These are phyloP conservation scores for Pythium coloratum DNA, from an alignment of 352 stramenopile species.

Conservation along the genomic window DNA sequence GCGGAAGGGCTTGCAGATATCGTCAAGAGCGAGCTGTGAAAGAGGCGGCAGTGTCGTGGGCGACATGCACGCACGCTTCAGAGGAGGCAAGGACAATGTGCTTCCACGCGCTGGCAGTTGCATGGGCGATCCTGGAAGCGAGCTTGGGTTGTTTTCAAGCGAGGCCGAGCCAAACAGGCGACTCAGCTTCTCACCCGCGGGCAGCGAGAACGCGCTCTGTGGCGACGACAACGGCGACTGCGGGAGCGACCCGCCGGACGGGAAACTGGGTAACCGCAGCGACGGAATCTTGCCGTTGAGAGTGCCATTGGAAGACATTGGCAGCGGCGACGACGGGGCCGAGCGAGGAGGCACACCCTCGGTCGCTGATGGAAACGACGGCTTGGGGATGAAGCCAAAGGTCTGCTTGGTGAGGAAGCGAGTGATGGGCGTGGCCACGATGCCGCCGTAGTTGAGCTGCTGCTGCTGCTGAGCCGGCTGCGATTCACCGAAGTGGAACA, in stretches of 20 bases:
- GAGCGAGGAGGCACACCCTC: constrained; percentile 23
- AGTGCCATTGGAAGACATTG: not conserved
- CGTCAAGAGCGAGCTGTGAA: constrained; percentile 29
- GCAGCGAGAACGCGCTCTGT: constrained; percentile 36
- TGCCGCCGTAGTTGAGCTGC: not conserved
- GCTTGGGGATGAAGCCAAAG: constrained; percentile 59
- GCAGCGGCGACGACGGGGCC: constrained; percentile 21
- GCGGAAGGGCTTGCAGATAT: constrained; percentile 55
- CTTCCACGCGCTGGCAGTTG: constrained; percentile 18
- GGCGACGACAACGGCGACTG: constrained; percentile 31
- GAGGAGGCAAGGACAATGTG: constrained; percentile 30
- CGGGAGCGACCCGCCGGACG: not conserved
- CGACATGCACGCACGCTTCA: constrained; percentile 27
- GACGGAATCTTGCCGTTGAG: constrained; percentile 32
- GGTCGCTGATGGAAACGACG: constrained; percentile 34
- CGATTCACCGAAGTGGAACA: constrained; percentile 25
- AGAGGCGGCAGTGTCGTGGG: constrained; percentile 32
- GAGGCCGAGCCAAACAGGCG: constrained; percentile 22
- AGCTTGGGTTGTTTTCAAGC: constrained; percentile 13
- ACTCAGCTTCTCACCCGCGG: constrained; percentile 35
- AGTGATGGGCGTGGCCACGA: constrained; percentile 24
- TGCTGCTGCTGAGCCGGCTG: not conserved
- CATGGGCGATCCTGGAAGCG: constrained; percentile 11
- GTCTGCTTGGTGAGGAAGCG: constrained; percentile 67
- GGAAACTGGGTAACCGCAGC: constrained; percentile 51